A percentile compares a stretch with the other conserved stretches of the same genome.
Evolutionary conservation across 805 yeast genomes (phyloP).

Genomic region (Lipomyces yamadae): DNA sequence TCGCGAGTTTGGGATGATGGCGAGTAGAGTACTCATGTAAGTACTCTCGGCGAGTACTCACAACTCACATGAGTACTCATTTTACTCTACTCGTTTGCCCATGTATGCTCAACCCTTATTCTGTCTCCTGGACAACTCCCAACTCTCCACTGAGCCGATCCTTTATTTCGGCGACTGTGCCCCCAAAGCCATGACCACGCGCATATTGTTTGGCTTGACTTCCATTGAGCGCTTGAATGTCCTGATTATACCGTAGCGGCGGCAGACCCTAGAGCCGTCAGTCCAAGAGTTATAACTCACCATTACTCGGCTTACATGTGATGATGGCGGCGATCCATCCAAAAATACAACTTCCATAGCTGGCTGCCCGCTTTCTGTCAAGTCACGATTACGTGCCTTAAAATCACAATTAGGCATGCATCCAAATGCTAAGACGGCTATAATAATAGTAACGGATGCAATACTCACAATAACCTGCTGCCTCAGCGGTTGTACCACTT

Average conservation of each 20-base stretch:
- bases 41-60: too few species aligned
- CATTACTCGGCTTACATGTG: neutral
- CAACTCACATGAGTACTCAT: too few species aligned
- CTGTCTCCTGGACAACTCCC: neutral
- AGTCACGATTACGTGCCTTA: neutral
- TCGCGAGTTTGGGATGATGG: too few species aligned
- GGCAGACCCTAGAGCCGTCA: neutral
- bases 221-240: neutral
- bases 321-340: neutral
- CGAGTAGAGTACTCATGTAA: too few species aligned
- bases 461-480: neutral
- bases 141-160: neutral
- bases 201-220: neutral
- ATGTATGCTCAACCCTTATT: too few species aligned
- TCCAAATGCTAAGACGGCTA: neutral
- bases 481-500: neutral
- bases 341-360: conserved; percentile 1
- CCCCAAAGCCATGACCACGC: neutral
- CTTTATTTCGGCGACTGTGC: neutral
- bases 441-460: neutral
- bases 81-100: too few species aligned
- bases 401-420: neutral
- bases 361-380: neutral
- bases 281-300: neutral
- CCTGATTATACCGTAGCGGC: neutral